Base-by-base conservation (phyloP, 352 stramenopile genomes). In the Hyaloperonospora brassicae region DNA sequence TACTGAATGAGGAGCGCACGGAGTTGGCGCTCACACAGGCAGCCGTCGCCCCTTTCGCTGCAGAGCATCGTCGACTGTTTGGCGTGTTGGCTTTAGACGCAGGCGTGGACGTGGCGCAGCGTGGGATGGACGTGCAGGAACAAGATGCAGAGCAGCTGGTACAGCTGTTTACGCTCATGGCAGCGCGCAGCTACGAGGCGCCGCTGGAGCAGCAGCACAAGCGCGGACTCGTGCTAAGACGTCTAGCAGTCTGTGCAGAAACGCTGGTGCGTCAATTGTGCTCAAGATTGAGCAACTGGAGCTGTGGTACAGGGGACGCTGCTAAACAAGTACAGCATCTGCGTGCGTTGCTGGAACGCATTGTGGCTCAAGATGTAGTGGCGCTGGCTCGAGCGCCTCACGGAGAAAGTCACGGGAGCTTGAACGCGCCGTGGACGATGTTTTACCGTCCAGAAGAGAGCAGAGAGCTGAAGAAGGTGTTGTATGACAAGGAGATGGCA, bases 1-100 rank as follows among this genome's bases (percentile, higher is more conserved):
- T 84, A 55, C 53, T 87, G 31, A 84, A 70, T 42, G 74, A 87
- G 47, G 64, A 74, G 47, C 50, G 74, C 43, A 74, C 79, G 39
- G 74, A 87, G 63, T 64, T 70, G n/a, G 72, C 62, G 48, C 50
- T 84, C 40, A 47, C 65, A 46, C 72, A 69, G 23, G 61, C 58
- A 5, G 58, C 59, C 10, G 31, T 36, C 9, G 52, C 48, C 38
- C 31, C 36, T 13, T 34, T 31, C 17, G 41, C 25, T 25, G 55
- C 61, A 34, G 66, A 63, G n/a, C 62, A 58, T 36, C 57, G 25
- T 40, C 55, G 54, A 23, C 43, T 75, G n/a, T 34, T 59, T 12
- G 69, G 56, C 5, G 57, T 79, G 8, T 54, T 85, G 22, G 72
- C 72, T n/a, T 57, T 78, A 42, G 72, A 81, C 25, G 57, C 59